These are phyloP conservation scores for Zymoseptoria pseudotritici DNA, from an alignment of 2,329 filamentous ascomycete genomes.

Conservation along the genomic window DNA sequence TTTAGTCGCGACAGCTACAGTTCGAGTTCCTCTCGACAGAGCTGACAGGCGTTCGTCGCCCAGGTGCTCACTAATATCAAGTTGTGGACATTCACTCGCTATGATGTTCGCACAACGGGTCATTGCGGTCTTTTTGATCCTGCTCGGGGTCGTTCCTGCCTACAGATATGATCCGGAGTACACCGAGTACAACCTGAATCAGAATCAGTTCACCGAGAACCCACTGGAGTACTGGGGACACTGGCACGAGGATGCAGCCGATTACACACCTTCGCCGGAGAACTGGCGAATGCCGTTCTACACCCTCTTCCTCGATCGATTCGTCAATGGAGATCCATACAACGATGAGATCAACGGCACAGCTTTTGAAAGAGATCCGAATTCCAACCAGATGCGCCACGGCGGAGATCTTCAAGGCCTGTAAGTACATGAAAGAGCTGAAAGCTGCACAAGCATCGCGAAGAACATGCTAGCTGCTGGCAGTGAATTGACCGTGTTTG, in stretches of 20 bases:
- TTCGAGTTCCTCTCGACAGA: not conserved
- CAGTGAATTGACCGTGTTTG: not conserved
- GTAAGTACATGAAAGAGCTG: not conserved
- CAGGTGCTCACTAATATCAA: not conserved
- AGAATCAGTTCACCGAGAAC: slow-evolving; percentile 45
- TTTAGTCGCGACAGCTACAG: not conserved
- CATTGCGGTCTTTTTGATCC: not conserved
- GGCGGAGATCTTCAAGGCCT: slow-evolving; percentile 52
- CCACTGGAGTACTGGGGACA: slow-evolving; percentile 51
- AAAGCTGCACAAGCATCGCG: not conserved
- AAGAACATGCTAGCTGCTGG: not conserved
- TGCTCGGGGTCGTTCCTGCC: not conserved
- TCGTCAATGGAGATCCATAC: slow-evolving; percentile 56
- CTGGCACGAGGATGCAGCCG: slow-evolving; percentile 31
- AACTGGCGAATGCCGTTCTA: slow-evolving; percentile 60
- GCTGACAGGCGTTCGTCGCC: not conserved
- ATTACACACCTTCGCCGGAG: slow-evolving; percentile 46
- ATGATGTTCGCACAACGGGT: not conserved
- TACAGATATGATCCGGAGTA: slow-evolving; percentile 40
- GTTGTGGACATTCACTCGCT: not conserved
- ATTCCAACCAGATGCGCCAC: slow-evolving; percentile 55
- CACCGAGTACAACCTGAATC: slow-evolving; percentile 52
- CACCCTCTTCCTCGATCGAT: slow-evolving; percentile 55
- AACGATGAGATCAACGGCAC: slow-evolving; percentile 58
- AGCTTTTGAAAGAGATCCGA: slow-evolving; percentile 53